These are phyloP conservation scores for Emiliania huxleyi DNA, from an alignment of 78 protist species.

Conservation along the genomic window DNA sequence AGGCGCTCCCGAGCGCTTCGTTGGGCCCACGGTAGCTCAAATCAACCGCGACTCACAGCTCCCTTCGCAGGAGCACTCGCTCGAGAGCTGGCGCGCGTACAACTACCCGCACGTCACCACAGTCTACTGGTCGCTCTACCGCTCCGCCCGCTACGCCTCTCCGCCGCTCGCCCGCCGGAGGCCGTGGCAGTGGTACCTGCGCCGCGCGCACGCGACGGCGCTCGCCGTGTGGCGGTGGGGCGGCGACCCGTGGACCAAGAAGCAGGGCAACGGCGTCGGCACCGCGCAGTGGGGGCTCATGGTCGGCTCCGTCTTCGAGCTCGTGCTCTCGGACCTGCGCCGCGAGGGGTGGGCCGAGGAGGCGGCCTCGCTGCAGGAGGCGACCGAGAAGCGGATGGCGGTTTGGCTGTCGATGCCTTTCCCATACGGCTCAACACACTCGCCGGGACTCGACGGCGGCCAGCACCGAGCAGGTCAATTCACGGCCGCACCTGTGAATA, in stretches of 20 bases:
- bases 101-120: constrained; percentile 20
- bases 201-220: background rate
- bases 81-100: constrained; percentile 27
- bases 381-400: background rate
- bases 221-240: background rate
- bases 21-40: too few relatives aligned
- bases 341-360: background rate
- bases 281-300: constrained; percentile 27
- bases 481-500: too few relatives aligned
- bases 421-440: constrained; percentile 5
- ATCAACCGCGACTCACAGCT: too few relatives aligned
- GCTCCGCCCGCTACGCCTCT: background rate
- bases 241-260: constrained; percentile 11
- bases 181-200: background rate
- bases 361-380: background rate
- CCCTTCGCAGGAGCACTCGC: background rate
- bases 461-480: too few relatives aligned
- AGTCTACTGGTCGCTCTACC: constrained; percentile 9
- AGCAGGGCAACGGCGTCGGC: background rate
- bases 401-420: background rate
- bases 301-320: background rate
- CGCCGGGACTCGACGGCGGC: too few relatives aligned
- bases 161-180: background rate
- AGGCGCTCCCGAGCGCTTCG: too few relatives aligned
- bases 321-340: background rate